Percentiles rank a stretch among this genome's conserved stretches.
Conservation (phyloP, 192 early-diverging fungal species). For the Entomortierella chlamydospora region DNA sequence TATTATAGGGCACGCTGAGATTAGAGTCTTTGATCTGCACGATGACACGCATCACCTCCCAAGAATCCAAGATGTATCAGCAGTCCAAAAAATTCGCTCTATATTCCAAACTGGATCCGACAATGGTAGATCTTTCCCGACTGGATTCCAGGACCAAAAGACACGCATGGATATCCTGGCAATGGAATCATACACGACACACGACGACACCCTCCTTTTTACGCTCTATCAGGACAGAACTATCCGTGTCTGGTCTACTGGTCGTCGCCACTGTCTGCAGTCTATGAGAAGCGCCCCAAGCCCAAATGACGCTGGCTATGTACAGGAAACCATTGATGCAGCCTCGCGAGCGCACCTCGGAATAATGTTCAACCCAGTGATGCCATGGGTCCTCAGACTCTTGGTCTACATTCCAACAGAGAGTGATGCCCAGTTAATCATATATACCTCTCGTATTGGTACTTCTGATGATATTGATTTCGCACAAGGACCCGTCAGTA, state of each 20-base stretch:
- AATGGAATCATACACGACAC: conserved; percentile 23
- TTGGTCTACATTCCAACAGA: conserved; percentile 44
- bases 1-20: conserved; percentile 36
- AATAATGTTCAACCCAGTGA: conserved; percentile 33
- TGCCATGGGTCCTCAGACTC: conserved; percentile 42
- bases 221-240: conserved; percentile 37
- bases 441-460: conserved; percentile 30
- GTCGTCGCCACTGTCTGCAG: conserved; percentile 38
- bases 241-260: conserved; percentile 43
- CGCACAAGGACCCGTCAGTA: conserved; percentile 13
- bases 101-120: conserved; percentile 18
- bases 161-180: conserved; percentile 26
- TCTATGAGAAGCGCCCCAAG: conserved; percentile 7
- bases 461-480: conserved; percentile 32
- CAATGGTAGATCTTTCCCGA: not conserved
- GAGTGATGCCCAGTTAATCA: conserved; percentile 29
- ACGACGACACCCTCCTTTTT: conserved; percentile 36
- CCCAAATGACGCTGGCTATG: conserved; percentile 26
- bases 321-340: conserved; percentile 39
- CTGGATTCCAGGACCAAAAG: conserved; percentile 21
- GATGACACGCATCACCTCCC: conserved; percentile 21
- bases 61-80: conserved; percentile 29
- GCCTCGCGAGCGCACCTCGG: conserved; percentile 25
- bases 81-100: conserved; percentile 32
- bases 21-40: conserved; percentile 26